phyloP scores from a whole-genome alignment of 371 early-diverging fungal species.

The Funneliformis caledonium region DNA sequence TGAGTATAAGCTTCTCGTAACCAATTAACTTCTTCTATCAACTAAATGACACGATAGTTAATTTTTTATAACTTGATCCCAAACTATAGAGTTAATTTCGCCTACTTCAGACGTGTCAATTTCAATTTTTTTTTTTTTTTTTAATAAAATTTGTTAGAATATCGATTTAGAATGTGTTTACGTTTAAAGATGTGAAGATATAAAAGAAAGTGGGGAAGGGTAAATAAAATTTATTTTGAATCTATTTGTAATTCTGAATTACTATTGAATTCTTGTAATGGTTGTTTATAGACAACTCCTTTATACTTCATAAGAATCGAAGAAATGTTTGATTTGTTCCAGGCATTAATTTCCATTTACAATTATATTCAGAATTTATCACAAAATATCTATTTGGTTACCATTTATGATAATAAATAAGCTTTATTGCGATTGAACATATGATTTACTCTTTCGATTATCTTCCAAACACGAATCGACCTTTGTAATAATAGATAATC shows the following conservation, averaged over 20 bases:
- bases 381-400: too few relatives aligned
- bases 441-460: not conserved
- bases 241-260: too few relatives aligned
- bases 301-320: not conserved
- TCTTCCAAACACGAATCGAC: not conserved
- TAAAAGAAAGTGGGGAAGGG: too few relatives aligned
- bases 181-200: too few relatives aligned
- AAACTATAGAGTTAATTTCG: not conserved
- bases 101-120: not conserved
- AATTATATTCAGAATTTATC: too few relatives aligned
- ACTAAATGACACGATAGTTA: not conserved
- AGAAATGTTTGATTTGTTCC: too few relatives aligned
- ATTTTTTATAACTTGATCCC: not conserved
- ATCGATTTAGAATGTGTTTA: too few relatives aligned
- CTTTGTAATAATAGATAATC: not conserved
- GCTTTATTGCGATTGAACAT: too few relatives aligned
- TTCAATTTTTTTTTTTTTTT: not conserved
- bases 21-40: conserved; percentile 15
- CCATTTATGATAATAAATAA: too few relatives aligned
- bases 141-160: too few relatives aligned
- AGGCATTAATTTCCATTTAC: too few relatives aligned
- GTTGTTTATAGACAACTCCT: not conserved
- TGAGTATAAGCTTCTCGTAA: conserved; percentile 13
- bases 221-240: too few relatives aligned
- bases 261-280: not conserved